Percentiles rank a stretch among this genome's conserved stretches.
Evolutionary conservation across 2,329 filamentous ascomycete genomes (phyloP).

Genomic region (Aureobasidium sp.): DNA sequence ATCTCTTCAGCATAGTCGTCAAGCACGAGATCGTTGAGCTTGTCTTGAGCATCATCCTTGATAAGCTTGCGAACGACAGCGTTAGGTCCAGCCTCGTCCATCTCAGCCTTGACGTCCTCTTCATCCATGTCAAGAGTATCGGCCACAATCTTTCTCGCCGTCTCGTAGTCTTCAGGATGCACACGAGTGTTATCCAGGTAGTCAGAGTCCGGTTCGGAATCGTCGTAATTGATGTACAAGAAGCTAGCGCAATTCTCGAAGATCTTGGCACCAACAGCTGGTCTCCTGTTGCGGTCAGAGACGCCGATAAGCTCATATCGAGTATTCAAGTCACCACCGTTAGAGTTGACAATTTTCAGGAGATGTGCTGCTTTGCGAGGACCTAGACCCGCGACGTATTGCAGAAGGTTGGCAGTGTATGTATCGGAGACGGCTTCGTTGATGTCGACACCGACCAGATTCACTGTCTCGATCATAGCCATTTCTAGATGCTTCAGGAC

Average conservation of each 20-base stretch:
- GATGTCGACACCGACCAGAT: conserved; percentile 89
- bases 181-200: conserved; percentile 95
- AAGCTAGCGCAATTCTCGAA: conserved; percentile 98
- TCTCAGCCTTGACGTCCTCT: conserved; percentile 93
- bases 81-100: conserved; percentile 78
- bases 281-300: conserved; percentile 49
- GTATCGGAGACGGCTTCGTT: conserved; percentile 79
- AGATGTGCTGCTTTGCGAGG: conserved; percentile 81
- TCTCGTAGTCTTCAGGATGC: conserved; percentile 95
- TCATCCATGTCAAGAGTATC: conserved; percentile 95
- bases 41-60: conserved; percentile 85
- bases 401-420: conserved; percentile 78
- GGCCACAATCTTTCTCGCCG: conserved; percentile 95
- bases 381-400: conserved; percentile 84
- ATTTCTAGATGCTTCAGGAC: conserved; percentile 80
- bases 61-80: conserved; percentile 94
- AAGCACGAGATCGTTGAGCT: conserved; percentile 89
- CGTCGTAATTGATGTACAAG: conserved; percentile 79
- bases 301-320: conserved; percentile 85
- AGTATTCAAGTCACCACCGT: conserved; percentile 76
- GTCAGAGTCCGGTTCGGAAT: conserved; percentile 73
- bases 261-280: conserved; percentile 71
- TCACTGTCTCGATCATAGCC: conserved; percentile 98
- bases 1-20: conserved; percentile 97
- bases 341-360: conserved; percentile 83